Evolutionary conservation across 192 early-diverging fungal genomes (phyloP).

Genomic region (Backusella psychrophila): DNA sequence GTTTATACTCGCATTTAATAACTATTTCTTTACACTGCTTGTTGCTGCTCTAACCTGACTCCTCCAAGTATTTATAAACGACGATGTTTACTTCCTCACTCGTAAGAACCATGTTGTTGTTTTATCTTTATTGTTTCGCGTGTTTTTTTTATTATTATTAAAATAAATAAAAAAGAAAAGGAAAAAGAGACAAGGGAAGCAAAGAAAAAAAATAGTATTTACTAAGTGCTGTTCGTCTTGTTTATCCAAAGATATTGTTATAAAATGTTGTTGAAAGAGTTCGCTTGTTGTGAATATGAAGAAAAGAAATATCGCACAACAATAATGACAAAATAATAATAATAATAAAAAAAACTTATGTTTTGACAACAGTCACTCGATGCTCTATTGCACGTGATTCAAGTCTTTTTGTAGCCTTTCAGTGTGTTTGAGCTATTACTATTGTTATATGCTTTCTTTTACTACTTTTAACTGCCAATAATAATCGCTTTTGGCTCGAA

Average conservation of each 20-base stretch:
- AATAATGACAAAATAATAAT: background rate
- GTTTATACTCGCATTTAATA: background rate
- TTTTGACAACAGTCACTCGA: background rate
- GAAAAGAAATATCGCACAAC: background rate
- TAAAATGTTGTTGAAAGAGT: background rate
- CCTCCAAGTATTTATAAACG: constrained; percentile 82
- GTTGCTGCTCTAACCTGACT: constrained; percentile 61
- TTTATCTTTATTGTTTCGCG: constrained; percentile 1
- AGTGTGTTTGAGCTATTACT: background rate
- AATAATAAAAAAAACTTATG: background rate
- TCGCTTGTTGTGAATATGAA: background rate
- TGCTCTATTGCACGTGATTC: background rate
- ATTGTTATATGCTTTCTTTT: background rate
- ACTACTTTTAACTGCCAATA: background rate
- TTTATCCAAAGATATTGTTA: background rate
- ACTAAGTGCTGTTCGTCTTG: background rate
- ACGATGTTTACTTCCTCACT: constrained; percentile 89
- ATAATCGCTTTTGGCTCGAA: background rate
- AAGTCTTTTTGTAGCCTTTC: background rate
- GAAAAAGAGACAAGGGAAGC: background rate
- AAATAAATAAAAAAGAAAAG: background rate
- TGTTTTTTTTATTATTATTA: background rate
- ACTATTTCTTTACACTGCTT: background rate
- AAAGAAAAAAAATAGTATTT: background rate
- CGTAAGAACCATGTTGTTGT: constrained; percentile 60